These are phyloP conservation scores for Aspergillus fijiensis DNA, from an alignment of 2,329 filamentous ascomycete species.

Conservation along the genomic window DNA sequence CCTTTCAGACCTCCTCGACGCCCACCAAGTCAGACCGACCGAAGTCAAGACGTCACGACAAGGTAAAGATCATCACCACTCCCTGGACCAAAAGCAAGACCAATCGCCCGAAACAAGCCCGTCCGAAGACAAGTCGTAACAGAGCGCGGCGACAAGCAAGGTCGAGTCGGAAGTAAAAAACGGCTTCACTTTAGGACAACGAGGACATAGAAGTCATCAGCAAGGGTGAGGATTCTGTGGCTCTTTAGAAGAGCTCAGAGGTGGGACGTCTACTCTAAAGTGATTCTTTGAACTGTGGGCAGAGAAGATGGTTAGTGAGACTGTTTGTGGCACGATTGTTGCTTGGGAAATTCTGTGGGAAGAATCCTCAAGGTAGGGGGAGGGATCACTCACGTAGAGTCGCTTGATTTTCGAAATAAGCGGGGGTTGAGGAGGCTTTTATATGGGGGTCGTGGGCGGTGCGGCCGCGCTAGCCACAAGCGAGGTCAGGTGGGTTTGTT, in stretches of 20 bases:
- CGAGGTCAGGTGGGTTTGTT: conserved; percentile 26
- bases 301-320: conserved; percentile 22
- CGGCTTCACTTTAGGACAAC: conserved; percentile 82
- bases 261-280: conserved; percentile 95
- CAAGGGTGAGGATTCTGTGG: conserved; percentile 90
- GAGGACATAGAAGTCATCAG: conserved; percentile 87
- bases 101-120: conserved; percentile 37
- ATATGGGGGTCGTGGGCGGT: conserved; percentile 21
- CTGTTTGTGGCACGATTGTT: neutral
- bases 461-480: conserved; percentile 26
- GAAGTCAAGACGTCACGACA: conserved; percentile 67
- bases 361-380: conserved; percentile 24
- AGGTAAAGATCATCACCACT: conserved; percentile 95
- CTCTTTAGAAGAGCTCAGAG: conserved; percentile 91
- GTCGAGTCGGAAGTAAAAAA: conserved; percentile 52
- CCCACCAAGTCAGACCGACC: conserved; percentile 77
- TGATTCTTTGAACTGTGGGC: conserved; percentile 68
- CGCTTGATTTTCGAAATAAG: conserved; percentile 40
- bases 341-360: neutral
- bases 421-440: conserved; percentile 25
- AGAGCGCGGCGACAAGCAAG: conserved; percentile 12
- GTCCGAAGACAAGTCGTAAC: conserved; percentile 23
- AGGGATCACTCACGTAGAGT: conserved; percentile 43
- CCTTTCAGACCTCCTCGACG: conserved; percentile 90
- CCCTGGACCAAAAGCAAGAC: conserved; percentile 62